Base-by-base conservation (phyloP, 768 basidiomycete species). In the Tylopilus felleus region DNA sequence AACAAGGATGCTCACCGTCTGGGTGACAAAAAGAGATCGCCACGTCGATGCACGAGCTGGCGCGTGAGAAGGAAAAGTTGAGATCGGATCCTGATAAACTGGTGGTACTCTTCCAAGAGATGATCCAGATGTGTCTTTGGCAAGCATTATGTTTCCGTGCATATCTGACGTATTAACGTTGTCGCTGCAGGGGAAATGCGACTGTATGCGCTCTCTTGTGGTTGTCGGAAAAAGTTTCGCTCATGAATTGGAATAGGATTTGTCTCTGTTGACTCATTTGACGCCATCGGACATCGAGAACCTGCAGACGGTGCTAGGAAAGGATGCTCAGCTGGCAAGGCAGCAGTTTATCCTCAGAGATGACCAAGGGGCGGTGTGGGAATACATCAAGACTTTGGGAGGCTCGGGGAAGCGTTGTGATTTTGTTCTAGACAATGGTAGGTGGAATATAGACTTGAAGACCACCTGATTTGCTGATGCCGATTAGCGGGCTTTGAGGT, bases 41-140 rank as follows among this genome's bases (percentile, higher is more conserved):
- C 1, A 76, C 77, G 0, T 86, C 81, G 2, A 83, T 94, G 74
- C 77, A 82, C 58, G 83, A 87, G 53, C 73, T 95, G 4, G 80
- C 82, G 33, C 43, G 46, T 19, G 78, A 80, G 56, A 80, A 79
- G 50, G 72, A 70, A 12, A 67, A 65, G 1, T 58, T 86, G 5
- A 65, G 65, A 25, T 65, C 74, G 0, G 77, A 87, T 53, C 69
- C 78, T 0, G 74, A 76, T 16, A 84, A 84, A 55, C 72, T 91
- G 17, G 72, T 75, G 29, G 74, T 86, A 0, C 66, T 93, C 14
- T 93, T 92, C 70, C 80, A 78, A 51, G 88, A 93, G 68, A 93
- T 94, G 88, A 76, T 90, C 8, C 90, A 93, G 64, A 92, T 94
- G 82, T 90, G 89, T 70, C 78, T 93, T 23, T 93, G 92, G 91